Percentiles rank a stretch among this genome's conserved stretches.
Evolutionary conservation across 208 protist species (phyloP).

Genomic region (Acanthamoeba healyi): DNA sequence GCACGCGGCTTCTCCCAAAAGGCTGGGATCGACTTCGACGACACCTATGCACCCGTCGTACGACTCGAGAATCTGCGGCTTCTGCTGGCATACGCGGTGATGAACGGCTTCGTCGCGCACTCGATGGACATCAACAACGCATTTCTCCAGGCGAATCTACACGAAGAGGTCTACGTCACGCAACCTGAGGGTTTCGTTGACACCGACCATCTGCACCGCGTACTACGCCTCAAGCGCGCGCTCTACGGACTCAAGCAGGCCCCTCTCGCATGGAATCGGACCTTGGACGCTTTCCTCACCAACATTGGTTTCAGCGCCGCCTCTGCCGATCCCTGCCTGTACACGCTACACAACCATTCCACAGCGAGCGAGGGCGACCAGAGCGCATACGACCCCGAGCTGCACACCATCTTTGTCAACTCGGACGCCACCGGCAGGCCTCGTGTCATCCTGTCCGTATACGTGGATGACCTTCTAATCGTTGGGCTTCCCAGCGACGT

Average conservation of each 20-base stretch:
- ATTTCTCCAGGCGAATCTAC: constrained; percentile 51
- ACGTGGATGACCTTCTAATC: constrained; percentile 52
- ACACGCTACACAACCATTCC: not conserved
- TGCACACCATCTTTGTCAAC: not conserved
- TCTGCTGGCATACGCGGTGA: constrained; percentile 15
- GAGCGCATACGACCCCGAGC: not conserved
- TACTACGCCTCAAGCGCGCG: not conserved
- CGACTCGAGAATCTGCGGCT: not conserved
- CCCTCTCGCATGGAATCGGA: constrained; percentile 13
- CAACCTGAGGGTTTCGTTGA: constrained; percentile 62
- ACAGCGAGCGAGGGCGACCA: not conserved
- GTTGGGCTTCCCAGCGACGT: not conserved
- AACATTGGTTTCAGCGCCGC: not conserved
- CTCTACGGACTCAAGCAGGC: constrained; percentile 70
- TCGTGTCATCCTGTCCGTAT: constrained; percentile 5
- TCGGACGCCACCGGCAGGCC: not conserved
- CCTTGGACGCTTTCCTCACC: not conserved
- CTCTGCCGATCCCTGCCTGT: constrained; percentile 1
- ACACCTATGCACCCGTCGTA: constrained; percentile 42
- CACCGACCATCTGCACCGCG: not conserved
- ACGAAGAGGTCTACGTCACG: constrained; percentile 13
- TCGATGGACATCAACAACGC: constrained; percentile 29
- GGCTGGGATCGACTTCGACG: not conserved
- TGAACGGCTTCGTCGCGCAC: not conserved
- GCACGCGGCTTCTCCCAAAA: constrained; percentile 4